phyloP scores from a whole-genome alignment of 2,329 filamentous ascomycete genomes.

The Berkeleyomyces basicola region DNA sequence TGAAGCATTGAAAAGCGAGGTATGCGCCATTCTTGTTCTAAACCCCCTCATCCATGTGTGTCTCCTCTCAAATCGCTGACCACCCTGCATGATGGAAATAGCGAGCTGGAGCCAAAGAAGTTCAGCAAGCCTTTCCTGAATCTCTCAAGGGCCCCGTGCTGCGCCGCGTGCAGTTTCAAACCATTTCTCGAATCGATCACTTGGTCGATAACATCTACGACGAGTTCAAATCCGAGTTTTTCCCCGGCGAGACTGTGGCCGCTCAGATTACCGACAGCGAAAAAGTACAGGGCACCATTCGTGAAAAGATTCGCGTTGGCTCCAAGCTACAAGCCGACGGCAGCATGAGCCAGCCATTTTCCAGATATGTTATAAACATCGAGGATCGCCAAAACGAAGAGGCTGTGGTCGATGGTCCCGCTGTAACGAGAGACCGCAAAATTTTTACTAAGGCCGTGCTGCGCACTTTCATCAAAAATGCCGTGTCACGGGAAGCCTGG shows the following conservation, averaged over 20 bases:
- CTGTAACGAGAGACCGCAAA: constrained; percentile 75
- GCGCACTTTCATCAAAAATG: constrained; percentile 86
- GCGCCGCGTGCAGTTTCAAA: constrained; percentile 81
- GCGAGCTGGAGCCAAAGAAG: constrained; percentile 68
- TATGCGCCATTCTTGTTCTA: constrained; percentile 27
- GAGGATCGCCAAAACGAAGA: constrained; percentile 53
- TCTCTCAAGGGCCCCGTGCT: constrained; percentile 80
- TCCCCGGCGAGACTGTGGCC: constrained; percentile 70
- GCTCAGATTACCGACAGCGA: constrained; percentile 55
- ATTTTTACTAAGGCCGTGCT: constrained; percentile 90
- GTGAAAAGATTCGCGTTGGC: constrained; percentile 71
- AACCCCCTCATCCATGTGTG: neutral
- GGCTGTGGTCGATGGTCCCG: constrained; percentile 60
- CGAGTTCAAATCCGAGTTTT: constrained; percentile 79
- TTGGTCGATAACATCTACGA: constrained; percentile 51
- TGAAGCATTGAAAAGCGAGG: constrained; percentile 80
- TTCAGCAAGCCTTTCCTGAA: constrained; percentile 84
- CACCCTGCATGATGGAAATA: constrained; percentile 21
- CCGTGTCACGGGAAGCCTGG: constrained; percentile 82
- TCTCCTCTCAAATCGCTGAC: neutral
- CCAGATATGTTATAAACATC: constrained; percentile 66
- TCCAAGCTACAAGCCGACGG: constrained; percentile 48
- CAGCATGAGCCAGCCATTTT: constrained; percentile 50
- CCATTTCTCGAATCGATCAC: constrained; percentile 75
- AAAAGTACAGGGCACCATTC: constrained; percentile 54